phyloP scores from a whole-genome alignment of 2,329 filamentous ascomycete genomes.

The Epichloe baconii region DNA sequence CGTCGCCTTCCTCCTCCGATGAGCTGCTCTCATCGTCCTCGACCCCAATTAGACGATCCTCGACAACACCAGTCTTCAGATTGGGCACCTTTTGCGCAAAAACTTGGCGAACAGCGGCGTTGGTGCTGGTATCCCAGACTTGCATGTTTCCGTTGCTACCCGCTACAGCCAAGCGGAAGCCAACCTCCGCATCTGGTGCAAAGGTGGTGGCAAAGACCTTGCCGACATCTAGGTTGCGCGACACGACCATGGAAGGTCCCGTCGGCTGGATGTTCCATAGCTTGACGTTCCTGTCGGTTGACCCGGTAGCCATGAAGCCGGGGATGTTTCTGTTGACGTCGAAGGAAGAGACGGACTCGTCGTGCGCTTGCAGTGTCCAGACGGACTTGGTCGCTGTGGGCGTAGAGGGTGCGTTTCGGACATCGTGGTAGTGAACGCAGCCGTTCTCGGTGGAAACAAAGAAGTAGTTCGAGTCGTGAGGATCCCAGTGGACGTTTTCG shows the following conservation, averaged over 20 bases:
- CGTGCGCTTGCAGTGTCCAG: slow-evolving; percentile 93
- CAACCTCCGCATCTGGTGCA: slow-evolving; percentile 79
- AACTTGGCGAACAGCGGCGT: slow-evolving; percentile 67
- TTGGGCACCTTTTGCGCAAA: slow-evolving; percentile 62
- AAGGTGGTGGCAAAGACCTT: slow-evolving; percentile 89
- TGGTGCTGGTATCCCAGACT: slow-evolving; percentile 95
- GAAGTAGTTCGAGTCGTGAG: slow-evolving; percentile 85
- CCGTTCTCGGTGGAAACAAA: slow-evolving; percentile 90
- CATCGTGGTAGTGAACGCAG: slow-evolving; percentile 83
- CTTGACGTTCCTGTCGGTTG: slow-evolving; percentile 90
- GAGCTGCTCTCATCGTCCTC: slow-evolving; percentile 55
- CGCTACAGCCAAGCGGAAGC: slow-evolving; percentile 83
- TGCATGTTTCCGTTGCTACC: slow-evolving; percentile 88
- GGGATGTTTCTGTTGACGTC: slow-evolving; percentile 84
- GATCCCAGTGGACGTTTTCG: slow-evolving; percentile 85
- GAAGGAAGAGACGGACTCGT: slow-evolving; percentile 81
- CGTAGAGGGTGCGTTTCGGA: slow-evolving; percentile 59
- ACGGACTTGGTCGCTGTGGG: slow-evolving; percentile 69
- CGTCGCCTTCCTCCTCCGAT: slow-evolving; percentile 39
- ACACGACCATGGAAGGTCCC: slow-evolving; percentile 81
- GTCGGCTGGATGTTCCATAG: slow-evolving; percentile 79
- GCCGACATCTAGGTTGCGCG: slow-evolving; percentile 82
- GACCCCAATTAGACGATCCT: slow-evolving; percentile 68
- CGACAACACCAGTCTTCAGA: slow-evolving; percentile 42
- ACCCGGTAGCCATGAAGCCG: slow-evolving; percentile 86